Evolutionary conservation across 148 eudicot species (phyloP).

Genomic region (Pharnaceum exiguum): DNA sequence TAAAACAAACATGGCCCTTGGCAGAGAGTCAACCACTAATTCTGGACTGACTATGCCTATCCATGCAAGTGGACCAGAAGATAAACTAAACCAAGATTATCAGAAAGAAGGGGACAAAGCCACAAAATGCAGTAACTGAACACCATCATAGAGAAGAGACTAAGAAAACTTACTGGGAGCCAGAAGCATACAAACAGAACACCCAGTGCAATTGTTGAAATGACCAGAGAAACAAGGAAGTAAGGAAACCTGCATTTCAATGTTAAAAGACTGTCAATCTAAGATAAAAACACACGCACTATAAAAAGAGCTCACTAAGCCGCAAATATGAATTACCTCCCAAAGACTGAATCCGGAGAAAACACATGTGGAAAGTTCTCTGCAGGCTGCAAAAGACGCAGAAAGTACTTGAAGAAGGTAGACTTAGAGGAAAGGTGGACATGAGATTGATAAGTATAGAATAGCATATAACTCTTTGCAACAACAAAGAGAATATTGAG

Average conservation of each 20-base stretch:
- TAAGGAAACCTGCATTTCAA: constrained; percentile 38
- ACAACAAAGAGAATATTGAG: too few species aligned
- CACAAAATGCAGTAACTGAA: too few species aligned
- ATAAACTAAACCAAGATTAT: too few species aligned
- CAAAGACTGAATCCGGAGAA: constrained; percentile 36
- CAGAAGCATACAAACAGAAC: constrained; percentile 24
- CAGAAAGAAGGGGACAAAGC: too few species aligned
- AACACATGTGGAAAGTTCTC: constrained; percentile 40
- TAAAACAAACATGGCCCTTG: too few species aligned
- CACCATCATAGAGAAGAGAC: background rate
- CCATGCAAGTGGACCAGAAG: too few species aligned
- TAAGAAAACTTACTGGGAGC: constrained; percentile 41
- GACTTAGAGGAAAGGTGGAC: too few species aligned
- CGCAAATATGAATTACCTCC: constrained; percentile 26
- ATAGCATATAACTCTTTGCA: too few species aligned
- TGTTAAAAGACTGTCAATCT: background rate
- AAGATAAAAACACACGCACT: background rate
- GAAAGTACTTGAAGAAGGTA: too few species aligned
- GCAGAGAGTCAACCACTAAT: too few species aligned
- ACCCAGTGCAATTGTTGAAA: constrained; percentile 32
- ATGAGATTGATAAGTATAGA: background rate
- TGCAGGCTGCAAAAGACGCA: constrained; percentile 39
- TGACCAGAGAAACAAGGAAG: constrained; percentile 36
- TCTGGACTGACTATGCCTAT: too few species aligned
- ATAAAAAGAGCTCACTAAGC: too few species aligned